A percentile compares a stretch with the other conserved stretches of the same genome.
phyloP scores from a whole-genome alignment of 495 filamentous ascomycete species.

The Symbiotaphrina buchneri region DNA sequence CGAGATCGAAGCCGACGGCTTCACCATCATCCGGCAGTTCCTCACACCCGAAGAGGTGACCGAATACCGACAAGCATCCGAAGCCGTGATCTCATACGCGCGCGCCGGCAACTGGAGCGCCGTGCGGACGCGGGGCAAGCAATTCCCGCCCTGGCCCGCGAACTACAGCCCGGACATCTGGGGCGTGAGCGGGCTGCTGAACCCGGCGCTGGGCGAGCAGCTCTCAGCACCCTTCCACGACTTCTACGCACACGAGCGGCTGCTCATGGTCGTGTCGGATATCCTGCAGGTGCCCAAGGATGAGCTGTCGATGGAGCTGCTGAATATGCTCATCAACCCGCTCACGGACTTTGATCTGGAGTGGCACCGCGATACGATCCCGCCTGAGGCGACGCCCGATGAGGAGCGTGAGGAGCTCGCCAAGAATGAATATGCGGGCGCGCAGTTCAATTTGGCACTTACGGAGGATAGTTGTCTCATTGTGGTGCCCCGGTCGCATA shows the following conservation, averaged over 20 bases:
- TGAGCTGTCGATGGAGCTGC: conserved; percentile 53
- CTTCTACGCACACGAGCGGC: conserved; percentile 26
- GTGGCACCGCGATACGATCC: conserved; percentile 66
- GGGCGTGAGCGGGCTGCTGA: conserved; percentile 67
- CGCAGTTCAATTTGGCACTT: conserved; percentile 62
- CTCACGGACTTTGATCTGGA: conserved; percentile 50
- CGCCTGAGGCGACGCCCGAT: conserved; percentile 24
- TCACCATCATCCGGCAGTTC: conserved; percentile 6
- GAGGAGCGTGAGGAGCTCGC: conserved; percentile 23
- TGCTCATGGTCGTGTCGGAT: conserved; percentile 30
- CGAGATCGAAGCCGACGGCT: too few species aligned
- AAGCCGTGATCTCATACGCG: conserved; percentile 27
- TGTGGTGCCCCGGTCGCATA: conserved; percentile 49
- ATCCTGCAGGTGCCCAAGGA: conserved; percentile 24
- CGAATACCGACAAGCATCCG: conserved; percentile 29
- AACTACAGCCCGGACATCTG: conserved; percentile 36
- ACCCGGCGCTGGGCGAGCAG: conserved; percentile 34
- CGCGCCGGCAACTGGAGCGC: conserved; percentile 46
- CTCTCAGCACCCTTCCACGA: too few species aligned
- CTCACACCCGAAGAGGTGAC: conserved; percentile 22
- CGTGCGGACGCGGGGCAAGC: conserved; percentile 63
- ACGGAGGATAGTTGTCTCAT: conserved; percentile 42
- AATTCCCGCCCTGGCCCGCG: conserved; percentile 61
- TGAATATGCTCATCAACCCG: conserved; percentile 55
- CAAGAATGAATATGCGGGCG: conserved; percentile 21